These are phyloP conservation scores for Suillus ampliporus DNA, from an alignment of 768 basidiomycete species.

Conservation along the genomic window DNA sequence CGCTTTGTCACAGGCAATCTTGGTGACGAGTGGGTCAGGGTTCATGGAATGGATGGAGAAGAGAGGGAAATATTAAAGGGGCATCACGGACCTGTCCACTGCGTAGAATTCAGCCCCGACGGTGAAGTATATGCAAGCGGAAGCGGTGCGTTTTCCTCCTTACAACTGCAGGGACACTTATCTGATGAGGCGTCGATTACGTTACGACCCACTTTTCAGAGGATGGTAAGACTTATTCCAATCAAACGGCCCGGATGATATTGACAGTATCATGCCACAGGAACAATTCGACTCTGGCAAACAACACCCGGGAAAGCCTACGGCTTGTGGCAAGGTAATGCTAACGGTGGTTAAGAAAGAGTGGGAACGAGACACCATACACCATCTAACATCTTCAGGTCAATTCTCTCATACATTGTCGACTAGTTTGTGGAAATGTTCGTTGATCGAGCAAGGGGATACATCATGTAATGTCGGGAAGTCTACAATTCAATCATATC, in stretches of 20 bases:
- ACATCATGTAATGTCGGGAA: slow-evolving; percentile 24
- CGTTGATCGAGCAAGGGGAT: slow-evolving; percentile 26
- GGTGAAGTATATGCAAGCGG: slow-evolving; percentile 98
- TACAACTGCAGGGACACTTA: slow-evolving; percentile 12
- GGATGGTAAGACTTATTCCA: slow-evolving; percentile 57
- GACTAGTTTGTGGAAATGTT: slow-evolving; percentile 19
- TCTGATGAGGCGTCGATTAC: slow-evolving; percentile 14
- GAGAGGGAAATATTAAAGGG: slow-evolving; percentile 93
- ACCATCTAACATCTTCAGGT: slow-evolving; percentile 4
- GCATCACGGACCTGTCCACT: slow-evolving; percentile 97
- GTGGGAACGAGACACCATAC: slow-evolving; percentile 21
- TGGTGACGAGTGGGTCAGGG: slow-evolving; percentile 94
- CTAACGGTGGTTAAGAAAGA: slow-evolving; percentile 47
- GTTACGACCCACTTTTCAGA: slow-evolving; percentile 47
- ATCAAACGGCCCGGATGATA: not conserved
- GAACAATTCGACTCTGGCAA: slow-evolving; percentile 97
- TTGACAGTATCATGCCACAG: slow-evolving; percentile 42
- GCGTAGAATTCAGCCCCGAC: slow-evolving; percentile 92
- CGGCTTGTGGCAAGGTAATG: slow-evolving; percentile 83
- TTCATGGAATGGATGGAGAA: slow-evolving; percentile 89
- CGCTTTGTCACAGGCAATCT: slow-evolving; percentile 92
- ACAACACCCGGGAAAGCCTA: slow-evolving; percentile 93
- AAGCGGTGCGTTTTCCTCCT: slow-evolving; percentile 68
- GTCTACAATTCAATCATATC: slow-evolving; percentile 17
- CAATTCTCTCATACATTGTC: slow-evolving; percentile 18